Conservation (phyloP, 2,329 filamentous ascomycete genomes). For the Pyrenophora teres region DNA sequence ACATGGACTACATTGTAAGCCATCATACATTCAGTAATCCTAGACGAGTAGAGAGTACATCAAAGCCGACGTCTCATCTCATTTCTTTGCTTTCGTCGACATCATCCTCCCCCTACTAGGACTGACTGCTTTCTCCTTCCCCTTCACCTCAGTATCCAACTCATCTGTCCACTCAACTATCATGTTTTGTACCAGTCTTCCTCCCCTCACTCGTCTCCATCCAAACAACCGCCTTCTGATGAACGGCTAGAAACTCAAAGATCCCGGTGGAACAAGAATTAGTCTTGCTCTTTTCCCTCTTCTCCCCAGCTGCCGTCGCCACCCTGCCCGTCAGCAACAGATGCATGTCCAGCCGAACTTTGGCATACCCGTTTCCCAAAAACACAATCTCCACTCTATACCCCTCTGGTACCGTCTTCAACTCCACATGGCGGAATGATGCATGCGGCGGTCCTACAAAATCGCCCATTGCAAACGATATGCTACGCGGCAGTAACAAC, state of each 20-base stretch:
- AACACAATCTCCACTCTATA: conserved; percentile 36
- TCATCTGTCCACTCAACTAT: conserved; percentile 8
- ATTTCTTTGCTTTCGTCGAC: no score
- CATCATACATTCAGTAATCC: no score
- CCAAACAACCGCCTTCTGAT: conserved; percentile 15
- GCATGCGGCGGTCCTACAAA: conserved; percentile 38
- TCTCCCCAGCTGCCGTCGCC: conserved; percentile 19
- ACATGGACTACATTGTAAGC: background rate
- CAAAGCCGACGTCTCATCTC: no score
- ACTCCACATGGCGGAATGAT: conserved; percentile 24
- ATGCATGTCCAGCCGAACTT: conserved; percentile 32
- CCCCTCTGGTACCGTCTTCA: conserved; percentile 30
- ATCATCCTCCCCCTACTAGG: no score
- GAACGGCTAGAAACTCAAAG: conserved; percentile 30
- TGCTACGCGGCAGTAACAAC: conserved; percentile 34
- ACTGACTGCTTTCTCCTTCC: no score
- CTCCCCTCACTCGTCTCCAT: conserved; percentile 15
- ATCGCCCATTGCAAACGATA: conserved; percentile 21
- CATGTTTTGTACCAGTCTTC: conserved; percentile 27
- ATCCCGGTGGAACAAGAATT: background rate
- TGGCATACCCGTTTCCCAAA: conserved; percentile 37
- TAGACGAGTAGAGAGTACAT: no score
- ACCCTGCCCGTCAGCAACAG: conserved; percentile 35
- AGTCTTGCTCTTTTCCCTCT: conserved; percentile 21
- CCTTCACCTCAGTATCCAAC: no score